Evolutionary conservation across 2,329 filamentous ascomycete species (phyloP), one percentile per base, ranked within the genome.

Genomic region (Albifimbria verrucaria): DNA sequence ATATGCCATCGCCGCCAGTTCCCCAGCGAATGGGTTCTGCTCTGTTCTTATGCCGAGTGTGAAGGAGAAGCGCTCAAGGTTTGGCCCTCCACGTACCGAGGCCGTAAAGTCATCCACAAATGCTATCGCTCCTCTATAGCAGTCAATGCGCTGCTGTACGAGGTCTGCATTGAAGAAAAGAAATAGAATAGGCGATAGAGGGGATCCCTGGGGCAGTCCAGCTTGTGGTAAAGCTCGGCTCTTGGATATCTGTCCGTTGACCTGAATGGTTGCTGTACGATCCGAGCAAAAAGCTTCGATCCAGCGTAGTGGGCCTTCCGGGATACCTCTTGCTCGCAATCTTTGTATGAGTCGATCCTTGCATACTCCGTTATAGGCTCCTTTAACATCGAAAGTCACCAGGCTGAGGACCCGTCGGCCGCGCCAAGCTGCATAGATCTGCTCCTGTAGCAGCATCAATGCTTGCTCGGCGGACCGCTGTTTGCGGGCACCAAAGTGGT

Each of bases 81-180:
- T 42, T 42, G 26, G 22, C 22, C 32, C 45, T 22, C 44, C 36
- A 20, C 15, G 23, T 3, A 62, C 60, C 59, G 47, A 64, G 11
- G 56, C 60, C 25, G 49, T 65, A 39, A 61, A 68, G 54, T 66
- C 57, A 48, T 67, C 58, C 3, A 67, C 51, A 47, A 65, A 67
- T 26, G 58, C 62, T 46, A 67, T 60, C 5, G 62, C 61, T 52
- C 62, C 66, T 53, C 55, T 49, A 10, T 55, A 50, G 7, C 26
- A 42, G 43, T 65, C 55, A 45, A 72, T 70, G 23, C 54, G 51
- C 43, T 54, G 48, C 50, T 72, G 54, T 9, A 73, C 63, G 12
- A 73, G 62, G 52, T 72, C 65, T 51, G 65, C 64, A 50, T 73
- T 73, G 57, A 69, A 71, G 59, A 70, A 69, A 23, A 62, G 52